Evolutionary conservation across 306 rosid genomes (phyloP).

Genomic region (Begonia peltatifolia): DNA sequence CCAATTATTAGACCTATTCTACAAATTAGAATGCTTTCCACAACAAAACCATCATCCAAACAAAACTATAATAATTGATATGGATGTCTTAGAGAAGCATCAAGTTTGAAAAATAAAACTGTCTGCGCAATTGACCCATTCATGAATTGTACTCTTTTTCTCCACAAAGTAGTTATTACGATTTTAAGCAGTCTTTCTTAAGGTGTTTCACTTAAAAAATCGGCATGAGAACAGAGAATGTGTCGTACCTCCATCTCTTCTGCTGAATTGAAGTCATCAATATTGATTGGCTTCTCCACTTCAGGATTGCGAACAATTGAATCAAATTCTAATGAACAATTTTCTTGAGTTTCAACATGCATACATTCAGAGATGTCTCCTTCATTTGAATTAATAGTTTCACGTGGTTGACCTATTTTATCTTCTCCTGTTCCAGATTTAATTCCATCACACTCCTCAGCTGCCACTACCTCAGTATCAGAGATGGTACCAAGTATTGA

Average conservation of each 20-base stretch:
- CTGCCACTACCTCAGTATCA: slow-evolving; percentile 19
- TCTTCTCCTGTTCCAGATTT: slow-evolving; percentile 16
- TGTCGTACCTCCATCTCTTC: slow-evolving; percentile 69
- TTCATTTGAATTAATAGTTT: slow-evolving; percentile 12
- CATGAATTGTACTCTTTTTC: too few species aligned
- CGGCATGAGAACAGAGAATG: background rate
- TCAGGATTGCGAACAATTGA: slow-evolving; percentile 15
- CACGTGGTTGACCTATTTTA: slow-evolving; percentile 14
- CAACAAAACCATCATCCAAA: too few species aligned
- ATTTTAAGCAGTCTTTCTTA: too few species aligned
- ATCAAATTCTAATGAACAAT: slow-evolving; percentile 24
- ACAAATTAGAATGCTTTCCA: too few species aligned
- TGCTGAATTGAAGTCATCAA: slow-evolving; percentile 52
- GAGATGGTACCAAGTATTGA: slow-evolving; percentile 7
- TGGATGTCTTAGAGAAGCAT: too few species aligned
- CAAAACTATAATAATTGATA: too few species aligned
- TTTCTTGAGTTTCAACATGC: slow-evolving; percentile 21
- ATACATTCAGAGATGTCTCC: slow-evolving; percentile 11
- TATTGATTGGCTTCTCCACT: slow-evolving; percentile 34
- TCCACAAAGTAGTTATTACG: too few species aligned
- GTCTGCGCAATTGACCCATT: too few species aligned
- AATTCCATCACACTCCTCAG: slow-evolving; percentile 19
- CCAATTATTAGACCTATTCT: too few species aligned
- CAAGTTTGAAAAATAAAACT: too few species aligned
- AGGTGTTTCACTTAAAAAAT: too few species aligned